Evolutionary conservation across 1,139 yeast genomes (phyloP).

Genomic region (Pichia sp.): DNA sequence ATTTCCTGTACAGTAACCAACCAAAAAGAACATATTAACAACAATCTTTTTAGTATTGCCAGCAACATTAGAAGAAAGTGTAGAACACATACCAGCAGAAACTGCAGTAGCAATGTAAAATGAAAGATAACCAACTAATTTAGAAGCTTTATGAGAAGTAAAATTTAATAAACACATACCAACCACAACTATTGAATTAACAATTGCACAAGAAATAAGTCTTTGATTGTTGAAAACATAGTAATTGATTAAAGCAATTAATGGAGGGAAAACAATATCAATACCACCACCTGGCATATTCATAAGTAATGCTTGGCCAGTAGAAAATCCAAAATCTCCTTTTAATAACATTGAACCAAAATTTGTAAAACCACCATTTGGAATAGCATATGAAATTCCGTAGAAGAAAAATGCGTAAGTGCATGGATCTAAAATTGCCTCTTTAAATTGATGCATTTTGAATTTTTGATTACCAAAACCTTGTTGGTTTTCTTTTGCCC

Average conservation of each 20-base stretch:
- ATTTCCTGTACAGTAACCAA: conserved; percentile 64
- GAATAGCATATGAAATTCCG: conserved; percentile 32
- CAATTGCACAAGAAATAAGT: conserved; percentile 29
- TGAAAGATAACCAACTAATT: conserved; percentile 39
- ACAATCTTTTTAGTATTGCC: conserved; percentile 66
- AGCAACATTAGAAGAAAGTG: conserved; percentile 41
- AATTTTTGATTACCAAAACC: conserved; percentile 38
- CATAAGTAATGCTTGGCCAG: conserved; percentile 30
- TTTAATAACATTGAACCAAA: conserved; percentile 35
- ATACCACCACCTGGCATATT: conserved; percentile 35
- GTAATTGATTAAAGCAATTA: conserved; percentile 30
- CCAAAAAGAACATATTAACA: conserved; percentile 51
- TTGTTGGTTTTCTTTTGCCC: conserved; percentile 32
- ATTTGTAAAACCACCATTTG: conserved; percentile 34
- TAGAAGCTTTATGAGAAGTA: conserved; percentile 30
- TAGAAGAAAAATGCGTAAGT: conserved; percentile 29
- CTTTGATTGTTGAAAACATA: conserved; percentile 31
- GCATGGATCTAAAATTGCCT: conserved; percentile 29
- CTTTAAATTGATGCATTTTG: conserved; percentile 30
- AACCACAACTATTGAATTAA: conserved; percentile 34
- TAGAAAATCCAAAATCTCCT: conserved; percentile 28
- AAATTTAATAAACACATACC: conserved; percentile 45
- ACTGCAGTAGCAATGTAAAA: conserved; percentile 25
- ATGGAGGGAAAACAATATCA: conserved; percentile 20
- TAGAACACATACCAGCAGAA: conserved; percentile 32